Conservation (phyloP, 2,329 filamentous ascomycete species). For the Zymoseptoria crescenta region DNA sequence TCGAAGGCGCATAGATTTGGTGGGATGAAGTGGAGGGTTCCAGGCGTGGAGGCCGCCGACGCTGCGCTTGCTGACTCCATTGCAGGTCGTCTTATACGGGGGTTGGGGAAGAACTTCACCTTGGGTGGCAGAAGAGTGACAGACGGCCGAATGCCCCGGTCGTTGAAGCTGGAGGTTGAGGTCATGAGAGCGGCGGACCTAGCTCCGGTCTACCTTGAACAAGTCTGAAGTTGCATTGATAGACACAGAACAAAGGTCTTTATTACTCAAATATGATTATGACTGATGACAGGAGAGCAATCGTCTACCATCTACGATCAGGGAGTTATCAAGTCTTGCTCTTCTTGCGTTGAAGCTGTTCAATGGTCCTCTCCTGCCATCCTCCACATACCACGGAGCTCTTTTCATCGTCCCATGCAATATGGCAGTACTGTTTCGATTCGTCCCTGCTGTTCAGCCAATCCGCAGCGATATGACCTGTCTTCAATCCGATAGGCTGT, state of each 20-base stretch:
- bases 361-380: background rate
- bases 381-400: background rate
- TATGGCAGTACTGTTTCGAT: background rate
- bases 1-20: slow-evolving; percentile 40
- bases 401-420: slow-evolving; percentile 7
- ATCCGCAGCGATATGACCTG: slow-evolving; percentile 9
- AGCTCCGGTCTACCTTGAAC: too few relatives aligned
- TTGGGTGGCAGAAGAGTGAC: too few relatives aligned
- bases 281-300: too few relatives aligned
- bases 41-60: slow-evolving; percentile 17
- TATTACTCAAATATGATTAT: too few relatives aligned
- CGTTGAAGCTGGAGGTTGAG: too few relatives aligned
- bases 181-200: too few relatives aligned
- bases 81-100: background rate
- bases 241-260: too few relatives aligned
- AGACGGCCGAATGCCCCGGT: too few relatives aligned
- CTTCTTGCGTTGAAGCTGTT: background rate
- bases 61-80: background rate
- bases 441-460: slow-evolving; percentile 8
- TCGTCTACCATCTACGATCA: too few relatives aligned
- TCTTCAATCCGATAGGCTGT: slow-evolving; percentile 7
- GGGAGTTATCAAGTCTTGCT: background rate
- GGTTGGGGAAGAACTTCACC: background rate
- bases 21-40: slow-evolving; percentile 37
- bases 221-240: too few relatives aligned